Base-by-base conservation (phyloP, 192 early-diverging fungal genomes). In the Coemansia furcata region DNA sequence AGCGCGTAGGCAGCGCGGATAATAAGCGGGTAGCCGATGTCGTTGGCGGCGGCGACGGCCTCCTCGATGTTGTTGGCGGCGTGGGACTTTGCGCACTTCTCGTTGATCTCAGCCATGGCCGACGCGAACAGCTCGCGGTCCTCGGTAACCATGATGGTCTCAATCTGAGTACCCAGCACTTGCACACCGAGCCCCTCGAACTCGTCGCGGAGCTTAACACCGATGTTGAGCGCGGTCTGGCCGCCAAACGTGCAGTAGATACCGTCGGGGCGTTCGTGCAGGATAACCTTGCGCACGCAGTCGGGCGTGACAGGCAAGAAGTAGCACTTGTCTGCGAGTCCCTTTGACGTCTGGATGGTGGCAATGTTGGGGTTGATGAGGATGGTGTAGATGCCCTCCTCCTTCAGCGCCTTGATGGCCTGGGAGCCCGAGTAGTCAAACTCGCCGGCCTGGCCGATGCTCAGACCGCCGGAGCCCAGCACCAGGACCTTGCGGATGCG, bases 281-380 rank as follows among this genome's bases (percentile, higher is more conserved):
- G 82, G 73, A 98, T 95, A 39, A 99, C 95, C 83, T 98, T 94
- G 81, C 92, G 89, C 44, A 99, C 92, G 78, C 89, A 97, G 60
- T 97, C 94, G 42, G 95, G 89, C 6, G 93, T 97, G 19, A 97
- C 94, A 32, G 97, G 97, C 63, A 99, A 76, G 73, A 99, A 99
- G 83, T 99, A 99, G 38, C 97, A 94, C 72, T 94, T 95, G 86
- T 99, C 97, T 3, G 97, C 97, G 12, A 99, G 87, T 36, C 93
- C 95, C 82, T 95, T 90, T 8, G 94, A 96, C 8, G 97, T 99
- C 87, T 99, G 97, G 78, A 99, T 98, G 26, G 97, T 99, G 21
- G 97, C 97, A 79, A 99, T 99, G 87, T 99, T 99, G 60, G 97
- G 96, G 71, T 99, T 99, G 80, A 99, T 96, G 44, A 99, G 80